Evolutionary conservation across 2,329 filamentous ascomycete species (phyloP), one percentile per base, ranked within the genome.

Genomic region (Clonostachys byssicola): DNA sequence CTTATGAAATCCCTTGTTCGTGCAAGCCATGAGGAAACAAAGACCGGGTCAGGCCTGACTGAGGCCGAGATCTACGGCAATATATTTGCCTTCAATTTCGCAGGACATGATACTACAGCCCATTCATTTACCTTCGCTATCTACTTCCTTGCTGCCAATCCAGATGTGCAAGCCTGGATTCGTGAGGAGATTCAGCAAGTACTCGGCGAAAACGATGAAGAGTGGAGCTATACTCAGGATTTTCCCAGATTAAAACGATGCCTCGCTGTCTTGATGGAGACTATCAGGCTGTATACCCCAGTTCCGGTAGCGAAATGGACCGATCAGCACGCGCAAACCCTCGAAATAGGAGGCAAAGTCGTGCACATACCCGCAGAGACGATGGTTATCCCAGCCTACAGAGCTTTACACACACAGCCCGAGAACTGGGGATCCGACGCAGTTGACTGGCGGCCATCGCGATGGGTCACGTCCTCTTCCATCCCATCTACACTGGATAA

Each of bases 91-190:
- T 67, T 76, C 50, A 75, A 72, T 42, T 62, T 78, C 44, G 75
- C 75, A 0, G 75, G 75, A 1, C 73, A 77, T 48, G 75, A 79
- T 48, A 77, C 74, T 0, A 74, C 73, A 0, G 71, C 74, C 1
- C 68, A 73, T 30, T 68, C 68, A 0, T 54, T 78, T 8, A 63
- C 65, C 2, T 76, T 67, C 45, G 58, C 65, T 1, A 54, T 74
- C 2, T 55, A 68, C 7, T 67, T 74, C 9, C 60, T 80, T 3
- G 73, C 75, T 3, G 62, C 65, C 0, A 51, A 73, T 40, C 72
- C 68, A 0, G 56, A 67, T 5, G 63, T 72, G 3, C 75, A 78
- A 48, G 62, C 68, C 5, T 77, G 71, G 72, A 43, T 74, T 0
- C 55, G 61, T 1, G 64, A 73, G 44, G 73, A 74, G 44, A 54